A percentile compares a stretch with the other conserved stretches of the same genome.
Conservation (phyloP, 2,329 filamentous ascomycete genomes). For the Verticillium longisporum region DNA sequence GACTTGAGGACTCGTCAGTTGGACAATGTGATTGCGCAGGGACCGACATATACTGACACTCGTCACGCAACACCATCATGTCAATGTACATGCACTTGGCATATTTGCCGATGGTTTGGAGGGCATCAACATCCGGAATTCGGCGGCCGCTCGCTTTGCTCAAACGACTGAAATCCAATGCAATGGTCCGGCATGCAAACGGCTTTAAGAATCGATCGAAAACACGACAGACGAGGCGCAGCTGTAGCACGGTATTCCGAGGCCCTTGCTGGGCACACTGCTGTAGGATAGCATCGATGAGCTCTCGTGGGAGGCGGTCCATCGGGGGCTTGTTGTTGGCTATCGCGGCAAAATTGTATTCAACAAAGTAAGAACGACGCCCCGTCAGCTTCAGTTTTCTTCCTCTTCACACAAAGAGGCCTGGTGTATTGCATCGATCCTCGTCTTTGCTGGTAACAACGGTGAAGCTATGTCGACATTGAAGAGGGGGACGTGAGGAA, state of each 20-base stretch:
- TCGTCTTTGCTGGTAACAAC: background rate
- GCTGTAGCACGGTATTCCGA: constrained; percentile 36
- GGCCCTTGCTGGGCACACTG: constrained; percentile 31
- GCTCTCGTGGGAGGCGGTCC: constrained; percentile 40
- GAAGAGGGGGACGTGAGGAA: background rate
- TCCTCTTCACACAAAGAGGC: background rate
- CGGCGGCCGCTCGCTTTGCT: constrained; percentile 24
- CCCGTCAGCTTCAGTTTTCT: background rate
- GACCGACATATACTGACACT: constrained; percentile 26
- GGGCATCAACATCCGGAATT: constrained; percentile 28
- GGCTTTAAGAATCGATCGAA: constrained; percentile 42
- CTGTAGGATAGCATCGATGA: constrained; percentile 38
- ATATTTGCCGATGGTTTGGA: constrained; percentile 38
- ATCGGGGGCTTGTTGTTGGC: constrained; percentile 18
- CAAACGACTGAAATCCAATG: constrained; percentile 43
- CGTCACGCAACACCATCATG: constrained; percentile 45
- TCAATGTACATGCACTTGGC: constrained; percentile 44
- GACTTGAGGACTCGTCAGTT: constrained; percentile 21
- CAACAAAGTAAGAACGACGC: no score
- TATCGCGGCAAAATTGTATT: background rate
- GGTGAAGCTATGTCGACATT: background rate
- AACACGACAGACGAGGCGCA: constrained; percentile 41
- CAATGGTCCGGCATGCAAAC: constrained; percentile 37
- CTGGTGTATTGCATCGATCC: background rate
- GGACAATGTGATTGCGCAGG: background rate